Percentiles rank a stretch among this genome's conserved stretches.
phyloP scores from a whole-genome alignment of 2,329 filamentous ascomycete species.

The Sclerotinia nivalis region DNA sequence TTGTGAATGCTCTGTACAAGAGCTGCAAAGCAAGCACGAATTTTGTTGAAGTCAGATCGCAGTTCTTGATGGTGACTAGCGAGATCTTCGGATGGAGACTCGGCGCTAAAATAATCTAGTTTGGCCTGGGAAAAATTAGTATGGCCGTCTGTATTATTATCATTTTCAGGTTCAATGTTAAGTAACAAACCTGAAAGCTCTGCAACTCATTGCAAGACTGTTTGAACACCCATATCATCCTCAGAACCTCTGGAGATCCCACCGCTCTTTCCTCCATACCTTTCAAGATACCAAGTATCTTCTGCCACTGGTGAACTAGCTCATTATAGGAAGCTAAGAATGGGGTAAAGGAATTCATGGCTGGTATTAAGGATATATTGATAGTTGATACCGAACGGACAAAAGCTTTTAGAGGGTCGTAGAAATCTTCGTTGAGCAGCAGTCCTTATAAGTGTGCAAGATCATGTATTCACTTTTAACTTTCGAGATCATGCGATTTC shows the following conservation, averaged over 20 bases:
- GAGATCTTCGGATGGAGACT: neutral
- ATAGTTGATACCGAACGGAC: fast-evolving
- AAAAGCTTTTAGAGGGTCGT: fast-evolving
- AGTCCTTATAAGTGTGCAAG: neutral
- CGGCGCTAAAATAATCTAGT: neutral
- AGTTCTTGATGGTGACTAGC: neutral
- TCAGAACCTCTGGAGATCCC: neutral
- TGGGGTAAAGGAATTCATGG: neutral
- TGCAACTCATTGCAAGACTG: neutral
- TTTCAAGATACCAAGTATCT: neutral
- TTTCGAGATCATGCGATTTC: neutral
- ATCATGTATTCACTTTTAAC: neutral
- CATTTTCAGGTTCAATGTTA: neutral
- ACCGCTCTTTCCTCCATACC: neutral
- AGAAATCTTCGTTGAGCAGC: neutral
- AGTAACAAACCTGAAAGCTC: conserved; percentile 1
- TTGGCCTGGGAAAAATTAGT: neutral
- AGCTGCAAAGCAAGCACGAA: neutral
- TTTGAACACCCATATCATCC: neutral
- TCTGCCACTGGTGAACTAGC: neutral
- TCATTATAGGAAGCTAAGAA: neutral
- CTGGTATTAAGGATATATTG: neutral
- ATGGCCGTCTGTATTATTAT: neutral
- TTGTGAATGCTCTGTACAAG: neutral
- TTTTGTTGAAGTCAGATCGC: neutral